Evolutionary conservation across 495 filamentous ascomycete species (phyloP).

Genomic region (Penicillium antarcticum): DNA sequence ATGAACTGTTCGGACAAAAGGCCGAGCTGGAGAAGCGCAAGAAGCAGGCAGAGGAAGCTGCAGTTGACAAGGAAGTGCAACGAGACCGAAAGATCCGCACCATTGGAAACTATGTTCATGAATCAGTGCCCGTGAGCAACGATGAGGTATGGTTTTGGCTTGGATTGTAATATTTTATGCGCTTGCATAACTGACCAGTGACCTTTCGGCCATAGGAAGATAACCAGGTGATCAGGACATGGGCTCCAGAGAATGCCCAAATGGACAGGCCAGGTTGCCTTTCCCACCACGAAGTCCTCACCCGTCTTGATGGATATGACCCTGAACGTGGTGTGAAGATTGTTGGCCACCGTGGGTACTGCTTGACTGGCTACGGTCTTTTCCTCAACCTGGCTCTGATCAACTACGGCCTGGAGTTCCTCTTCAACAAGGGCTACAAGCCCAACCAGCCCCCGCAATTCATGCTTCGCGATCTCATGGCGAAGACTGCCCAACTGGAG

Average conservation of each 20-base stretch:
- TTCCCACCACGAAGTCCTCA: constrained; percentile 93
- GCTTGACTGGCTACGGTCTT: constrained; percentile 84
- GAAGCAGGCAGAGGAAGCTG: constrained; percentile 69
- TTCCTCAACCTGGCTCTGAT: constrained; percentile 89
- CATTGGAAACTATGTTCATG: constrained; percentile 92
- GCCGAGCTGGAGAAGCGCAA: constrained; percentile 72
- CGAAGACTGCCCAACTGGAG: constrained; percentile 96
- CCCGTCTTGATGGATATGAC: constrained; percentile 86
- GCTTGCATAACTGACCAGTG: background rate
- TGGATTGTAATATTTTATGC: background rate
- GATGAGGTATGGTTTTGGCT: constrained; percentile 59
- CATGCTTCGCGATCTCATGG: constrained; percentile 95
- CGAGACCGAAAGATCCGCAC: constrained; percentile 75
- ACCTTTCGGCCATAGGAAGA: constrained; percentile 55
- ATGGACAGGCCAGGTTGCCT: constrained; percentile 70
- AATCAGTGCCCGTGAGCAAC: constrained; percentile 83
- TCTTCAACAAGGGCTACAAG: constrained; percentile 73
- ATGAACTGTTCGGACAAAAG: constrained; percentile 71
- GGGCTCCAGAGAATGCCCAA: constrained; percentile 70
- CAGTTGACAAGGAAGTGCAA: constrained; percentile 66
- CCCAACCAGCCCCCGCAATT: constrained; percentile 91
- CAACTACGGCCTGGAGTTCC: constrained; percentile 91
- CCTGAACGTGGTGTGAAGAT: constrained; percentile 91
- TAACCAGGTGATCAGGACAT: constrained; percentile 71
- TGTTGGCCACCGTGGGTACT: constrained; percentile 94